Evolutionary conservation across 1,284 basidiomycete genomes (phyloP).

Genomic region (Gymnopus androsaceus): DNA sequence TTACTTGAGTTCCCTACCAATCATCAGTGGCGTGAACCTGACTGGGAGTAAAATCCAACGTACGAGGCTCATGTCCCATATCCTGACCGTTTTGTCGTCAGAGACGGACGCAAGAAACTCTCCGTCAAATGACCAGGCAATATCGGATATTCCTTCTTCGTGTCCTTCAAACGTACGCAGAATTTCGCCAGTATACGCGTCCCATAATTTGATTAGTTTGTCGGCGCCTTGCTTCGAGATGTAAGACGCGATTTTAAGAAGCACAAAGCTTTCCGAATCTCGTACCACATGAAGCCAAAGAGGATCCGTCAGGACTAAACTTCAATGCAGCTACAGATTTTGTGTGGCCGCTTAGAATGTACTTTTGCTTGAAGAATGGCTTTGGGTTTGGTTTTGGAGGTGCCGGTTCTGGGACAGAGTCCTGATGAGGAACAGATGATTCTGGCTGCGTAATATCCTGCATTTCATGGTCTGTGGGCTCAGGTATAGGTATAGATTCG

Average conservation of each 20-base stretch:
- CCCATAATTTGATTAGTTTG: constrained; percentile 80
- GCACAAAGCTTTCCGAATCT: constrained; percentile 22
- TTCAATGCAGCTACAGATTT: constrained; percentile 75
- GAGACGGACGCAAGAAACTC: constrained; percentile 86
- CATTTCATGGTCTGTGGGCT: constrained; percentile 7
- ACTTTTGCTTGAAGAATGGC: constrained; percentile 43
- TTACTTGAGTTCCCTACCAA: constrained; percentile 56
- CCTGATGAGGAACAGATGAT: neutral
- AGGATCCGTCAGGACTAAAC: constrained; percentile 75
- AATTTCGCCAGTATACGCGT: constrained; percentile 69
- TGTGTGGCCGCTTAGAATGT: constrained; percentile 72
- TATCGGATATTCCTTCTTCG: constrained; percentile 82
- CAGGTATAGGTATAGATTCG: constrained; percentile 3
- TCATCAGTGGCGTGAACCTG: neutral
- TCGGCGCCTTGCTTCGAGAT: constrained; percentile 68
- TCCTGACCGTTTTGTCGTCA: constrained; percentile 83
- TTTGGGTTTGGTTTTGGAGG: neutral
- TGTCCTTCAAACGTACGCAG: constrained; percentile 72
- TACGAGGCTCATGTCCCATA: constrained; percentile 78
- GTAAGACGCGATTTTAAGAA: constrained; percentile 24
- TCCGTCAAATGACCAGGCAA: constrained; percentile 84
- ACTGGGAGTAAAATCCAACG: constrained; percentile 26
- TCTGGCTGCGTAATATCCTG: constrained; percentile 2
- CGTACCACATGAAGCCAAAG: constrained; percentile 77
- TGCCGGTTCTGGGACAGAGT: neutral